Percentiles rank a stretch among this genome's conserved stretches.
Evolutionary conservation across 768 basidiomycete genomes (phyloP).

Genomic region (Tricholoma hemisulphureum): DNA sequence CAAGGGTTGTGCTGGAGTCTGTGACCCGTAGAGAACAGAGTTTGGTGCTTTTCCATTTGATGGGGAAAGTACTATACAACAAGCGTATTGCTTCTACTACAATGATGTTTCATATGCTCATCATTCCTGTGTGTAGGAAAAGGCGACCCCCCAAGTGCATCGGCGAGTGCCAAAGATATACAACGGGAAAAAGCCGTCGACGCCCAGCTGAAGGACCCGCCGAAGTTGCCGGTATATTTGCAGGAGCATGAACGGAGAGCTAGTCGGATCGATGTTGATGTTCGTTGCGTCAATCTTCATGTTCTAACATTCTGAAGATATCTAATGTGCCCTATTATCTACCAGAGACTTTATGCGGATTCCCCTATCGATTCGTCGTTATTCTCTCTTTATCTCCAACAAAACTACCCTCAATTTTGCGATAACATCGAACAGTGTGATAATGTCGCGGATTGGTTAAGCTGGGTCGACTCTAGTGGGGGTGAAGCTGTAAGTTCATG

Average conservation of each 20-base stretch:
- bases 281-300: constrained; percentile 26
- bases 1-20: constrained; percentile 56
- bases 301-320: background rate
- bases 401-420: constrained; percentile 90
- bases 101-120: background rate
- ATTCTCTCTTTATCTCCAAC: constrained; percentile 87
- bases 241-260: constrained; percentile 57
- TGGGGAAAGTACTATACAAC: constrained; percentile 94
- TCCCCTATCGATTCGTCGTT: constrained; percentile 90
- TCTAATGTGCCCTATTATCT: background rate
- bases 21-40: constrained; percentile 84
- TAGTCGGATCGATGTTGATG: constrained; percentile 79
- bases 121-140: constrained; percentile 50
- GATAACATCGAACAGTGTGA: constrained; percentile 71
- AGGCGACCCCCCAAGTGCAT: constrained; percentile 60
- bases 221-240: constrained; percentile 58
- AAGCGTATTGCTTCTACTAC: constrained; percentile 58
- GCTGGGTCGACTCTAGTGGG: constrained; percentile 70
- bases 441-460: constrained; percentile 69
- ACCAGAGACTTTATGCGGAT: constrained; percentile 73
- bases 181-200: constrained; percentile 61
- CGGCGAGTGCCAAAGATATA: constrained; percentile 59
- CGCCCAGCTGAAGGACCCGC: constrained; percentile 50
- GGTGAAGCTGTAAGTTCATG: constrained; percentile 52
- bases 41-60: constrained; percentile 83